These are phyloP conservation scores for Sonneratia caseolaris DNA, from an alignment of 345 rosid genomes.

Conservation along the genomic window DNA sequence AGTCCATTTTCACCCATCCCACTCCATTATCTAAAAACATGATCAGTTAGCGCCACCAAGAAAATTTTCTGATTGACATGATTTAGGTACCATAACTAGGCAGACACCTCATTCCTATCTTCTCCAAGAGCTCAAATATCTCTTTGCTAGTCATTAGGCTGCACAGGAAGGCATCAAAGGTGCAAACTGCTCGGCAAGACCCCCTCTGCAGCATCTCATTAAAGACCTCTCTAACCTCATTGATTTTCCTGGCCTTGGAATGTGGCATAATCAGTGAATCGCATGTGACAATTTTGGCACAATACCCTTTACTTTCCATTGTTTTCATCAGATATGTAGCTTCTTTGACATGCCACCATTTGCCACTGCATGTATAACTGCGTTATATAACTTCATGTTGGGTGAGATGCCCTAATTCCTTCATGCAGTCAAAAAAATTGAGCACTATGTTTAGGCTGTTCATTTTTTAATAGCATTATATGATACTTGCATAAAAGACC, in stretches of 20 bases:
- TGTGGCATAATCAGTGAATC: slow-evolving; percentile 75
- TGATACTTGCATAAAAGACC: slow-evolving; percentile 59
- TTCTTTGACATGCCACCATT: slow-evolving; percentile 57
- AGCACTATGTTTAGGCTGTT: slow-evolving; percentile 59
- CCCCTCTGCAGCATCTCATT: slow-evolving; percentile 56
- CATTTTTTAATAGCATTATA: slow-evolving; percentile 73
- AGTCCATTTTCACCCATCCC: slow-evolving; percentile 12
- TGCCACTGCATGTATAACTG: slow-evolving; percentile 68
- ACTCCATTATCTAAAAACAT: slow-evolving; percentile 56
- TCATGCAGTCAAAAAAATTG: slow-evolving; percentile 53
- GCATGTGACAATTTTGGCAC: slow-evolving; percentile 55
- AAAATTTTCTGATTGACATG: slow-evolving; percentile 77
- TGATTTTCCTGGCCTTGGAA: slow-evolving; percentile 45
- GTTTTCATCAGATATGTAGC: slow-evolving; percentile 49
- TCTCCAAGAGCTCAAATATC: slow-evolving; percentile 58
- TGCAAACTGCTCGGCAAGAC: slow-evolving; percentile 44
- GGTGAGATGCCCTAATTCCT: slow-evolving; percentile 45
- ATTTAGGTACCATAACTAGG: slow-evolving; percentile 66
- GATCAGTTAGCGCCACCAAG: slow-evolving; percentile 73
- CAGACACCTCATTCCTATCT: slow-evolving; percentile 62
- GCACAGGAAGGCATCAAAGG: slow-evolving; percentile 71
- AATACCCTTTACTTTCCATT: slow-evolving; percentile 66
- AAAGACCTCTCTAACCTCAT: slow-evolving; percentile 49
- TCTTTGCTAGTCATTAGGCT: slow-evolving; percentile 49
- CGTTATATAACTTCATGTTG: slow-evolving; percentile 75